phyloP scores from a whole-genome alignment of 2,329 filamentous ascomycete genomes.

The Exutisphaerella laricina region DNA sequence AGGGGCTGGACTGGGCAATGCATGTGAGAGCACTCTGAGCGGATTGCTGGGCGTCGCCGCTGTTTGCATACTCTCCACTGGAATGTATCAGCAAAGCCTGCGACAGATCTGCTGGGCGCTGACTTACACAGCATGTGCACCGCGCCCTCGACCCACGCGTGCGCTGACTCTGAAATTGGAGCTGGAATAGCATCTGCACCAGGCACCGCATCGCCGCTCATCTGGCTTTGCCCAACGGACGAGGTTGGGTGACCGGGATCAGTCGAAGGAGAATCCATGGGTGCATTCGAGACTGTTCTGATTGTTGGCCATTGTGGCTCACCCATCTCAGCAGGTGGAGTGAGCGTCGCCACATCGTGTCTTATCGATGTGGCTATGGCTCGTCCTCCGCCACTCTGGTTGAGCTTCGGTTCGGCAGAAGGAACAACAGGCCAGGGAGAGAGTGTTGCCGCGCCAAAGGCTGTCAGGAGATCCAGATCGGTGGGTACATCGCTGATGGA shows the following conservation, averaged over 20 bases:
- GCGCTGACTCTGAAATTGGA: constrained; percentile 1
- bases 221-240: background rate
- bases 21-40: constrained; percentile 56
- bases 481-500: background rate
- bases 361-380: constrained; percentile 29
- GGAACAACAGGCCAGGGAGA: constrained; percentile 3
- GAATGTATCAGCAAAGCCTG: too few species aligned
- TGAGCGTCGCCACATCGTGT: constrained; percentile 39
- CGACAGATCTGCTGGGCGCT: background rate
- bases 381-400: constrained; percentile 6
- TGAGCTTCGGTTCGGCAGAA: background rate
- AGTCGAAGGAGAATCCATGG: constrained; percentile 38
- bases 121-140: constrained; percentile 29
- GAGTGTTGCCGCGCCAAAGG: constrained; percentile 8
- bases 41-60: constrained; percentile 35
- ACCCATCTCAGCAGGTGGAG: constrained; percentile 42
- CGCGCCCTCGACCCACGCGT: constrained; percentile 27
- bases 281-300: constrained; percentile 33
- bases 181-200: background rate
- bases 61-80: constrained; percentile 36
- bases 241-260: constrained; percentile 29
- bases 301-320: constrained; percentile 33
- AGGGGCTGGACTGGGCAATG: constrained; percentile 51
- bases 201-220: background rate
- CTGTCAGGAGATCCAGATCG: constrained; percentile 12